These are phyloP conservation scores for Protomyces lactucae-debilis DNA, from an alignment of 1,139 yeast species.

Conservation along the genomic window DNA sequence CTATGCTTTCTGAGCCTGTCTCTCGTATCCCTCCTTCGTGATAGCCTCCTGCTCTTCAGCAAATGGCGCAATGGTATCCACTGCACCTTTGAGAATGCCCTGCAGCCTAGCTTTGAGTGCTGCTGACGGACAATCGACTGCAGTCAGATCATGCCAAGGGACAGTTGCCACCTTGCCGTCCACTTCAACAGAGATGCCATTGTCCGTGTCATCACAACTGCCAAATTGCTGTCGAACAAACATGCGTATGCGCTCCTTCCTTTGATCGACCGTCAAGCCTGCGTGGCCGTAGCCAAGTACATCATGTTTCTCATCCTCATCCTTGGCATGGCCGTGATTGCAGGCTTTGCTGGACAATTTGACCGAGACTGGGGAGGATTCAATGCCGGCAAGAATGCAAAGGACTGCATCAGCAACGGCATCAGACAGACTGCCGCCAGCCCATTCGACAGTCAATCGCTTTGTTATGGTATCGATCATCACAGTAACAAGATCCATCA, in stretches of 20 bases:
- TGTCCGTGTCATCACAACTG: constrained; percentile 47
- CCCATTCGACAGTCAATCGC: constrained; percentile 64
- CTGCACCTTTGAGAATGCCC: constrained; percentile 71
- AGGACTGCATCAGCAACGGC: constrained; percentile 91
- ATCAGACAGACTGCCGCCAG: constrained; percentile 82
- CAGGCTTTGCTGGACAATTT: constrained; percentile 50
- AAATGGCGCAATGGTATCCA: constrained; percentile 78
- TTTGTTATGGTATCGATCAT: constrained; percentile 48
- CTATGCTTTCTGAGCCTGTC: background rate
- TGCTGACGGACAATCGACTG: constrained; percentile 70
- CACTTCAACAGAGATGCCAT: constrained; percentile 51
- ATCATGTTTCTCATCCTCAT: constrained; percentile 13
- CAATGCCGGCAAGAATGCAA: constrained; percentile 84
- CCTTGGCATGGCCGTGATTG: constrained; percentile 32
- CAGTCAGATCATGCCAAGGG: constrained; percentile 53
- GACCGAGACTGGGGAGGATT: constrained; percentile 91
- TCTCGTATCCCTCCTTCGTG: background rate
- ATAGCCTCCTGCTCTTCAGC: background rate
- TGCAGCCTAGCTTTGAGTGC: constrained; percentile 78
- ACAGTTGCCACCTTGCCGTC: constrained; percentile 73
- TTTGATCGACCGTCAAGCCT: constrained; percentile 41
- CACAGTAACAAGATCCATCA: constrained; percentile 46
- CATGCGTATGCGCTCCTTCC: constrained; percentile 59
- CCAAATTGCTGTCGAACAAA: constrained; percentile 85
- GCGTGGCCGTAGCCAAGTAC: constrained; percentile 33